Percentiles rank a stretch among this genome's conserved stretches.
Conservation (phyloP, 1,139 yeast genomes). For the Meyerozyma athensensis region DNA sequence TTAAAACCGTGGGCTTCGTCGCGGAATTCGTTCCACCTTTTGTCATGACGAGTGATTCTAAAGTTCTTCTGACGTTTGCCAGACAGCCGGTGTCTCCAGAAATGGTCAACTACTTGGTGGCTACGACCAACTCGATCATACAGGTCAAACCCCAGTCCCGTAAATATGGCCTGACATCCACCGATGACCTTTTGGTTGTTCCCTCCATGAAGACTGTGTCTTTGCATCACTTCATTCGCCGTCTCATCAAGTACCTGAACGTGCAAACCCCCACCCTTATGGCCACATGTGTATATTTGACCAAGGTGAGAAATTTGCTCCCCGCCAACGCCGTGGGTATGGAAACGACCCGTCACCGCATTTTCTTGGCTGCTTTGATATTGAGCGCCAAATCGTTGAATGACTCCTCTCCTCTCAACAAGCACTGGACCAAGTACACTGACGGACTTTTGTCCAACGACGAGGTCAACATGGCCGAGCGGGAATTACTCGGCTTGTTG, state of each 20-base stretch:
- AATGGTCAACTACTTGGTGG: slow-evolving; percentile 77
- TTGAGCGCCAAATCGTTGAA: slow-evolving; percentile 87
- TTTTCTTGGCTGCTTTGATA: slow-evolving; percentile 82
- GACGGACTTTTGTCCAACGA: slow-evolving; percentile 69
- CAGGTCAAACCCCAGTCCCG: slow-evolving; percentile 35
- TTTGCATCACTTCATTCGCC: slow-evolving; percentile 62
- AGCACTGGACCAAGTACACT: slow-evolving; percentile 93
- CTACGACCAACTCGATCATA: slow-evolving; percentile 77
- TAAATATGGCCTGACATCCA: slow-evolving; percentile 1
- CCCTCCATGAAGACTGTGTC: slow-evolving; percentile 24
- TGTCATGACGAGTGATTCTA: slow-evolving; percentile 20
- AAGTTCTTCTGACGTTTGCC: slow-evolving; percentile 70
- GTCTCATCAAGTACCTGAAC: slow-evolving; percentile 71
- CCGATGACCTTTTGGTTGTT: slow-evolving; percentile 16
- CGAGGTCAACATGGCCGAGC: slow-evolving; percentile 89
- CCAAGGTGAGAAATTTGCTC: slow-evolving; percentile 66
- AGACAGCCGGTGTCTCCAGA: slow-evolving; percentile 71
- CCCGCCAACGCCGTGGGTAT: slow-evolving; percentile 91
- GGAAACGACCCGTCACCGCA: slow-evolving; percentile 90
- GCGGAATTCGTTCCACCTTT: not conserved
- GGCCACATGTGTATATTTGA: slow-evolving; percentile 82
- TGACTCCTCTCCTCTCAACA: slow-evolving; percentile 91
- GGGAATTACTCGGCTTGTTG: slow-evolving; percentile 74
- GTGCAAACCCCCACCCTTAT: slow-evolving; percentile 94
- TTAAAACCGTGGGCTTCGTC: not conserved